Evolutionary conservation across 441 rosid species (phyloP).

Genomic region (Syzygium syzygioides): DNA sequence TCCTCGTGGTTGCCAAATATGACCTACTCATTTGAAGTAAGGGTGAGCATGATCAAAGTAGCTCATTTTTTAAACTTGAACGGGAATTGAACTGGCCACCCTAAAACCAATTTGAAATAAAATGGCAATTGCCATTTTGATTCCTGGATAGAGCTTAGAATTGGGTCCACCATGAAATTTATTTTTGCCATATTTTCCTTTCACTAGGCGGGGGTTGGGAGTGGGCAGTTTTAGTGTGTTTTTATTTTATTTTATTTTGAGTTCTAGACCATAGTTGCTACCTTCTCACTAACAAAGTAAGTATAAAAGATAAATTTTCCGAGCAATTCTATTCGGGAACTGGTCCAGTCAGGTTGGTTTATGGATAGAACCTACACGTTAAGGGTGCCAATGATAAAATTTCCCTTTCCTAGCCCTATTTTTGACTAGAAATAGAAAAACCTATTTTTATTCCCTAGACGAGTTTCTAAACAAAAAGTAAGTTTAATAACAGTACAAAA

Average conservation of each 20-base stretch:
- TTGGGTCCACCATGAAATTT: not conserved
- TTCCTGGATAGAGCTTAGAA: not conserved
- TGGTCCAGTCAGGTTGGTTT: not conserved
- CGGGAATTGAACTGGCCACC: not conserved
- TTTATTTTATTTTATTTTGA: not conserved
- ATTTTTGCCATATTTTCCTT: not conserved
- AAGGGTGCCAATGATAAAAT: too few relatives aligned
- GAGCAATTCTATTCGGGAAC: not conserved
- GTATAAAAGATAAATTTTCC: not conserved
- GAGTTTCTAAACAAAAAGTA: too few relatives aligned
- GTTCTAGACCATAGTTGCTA: not conserved
- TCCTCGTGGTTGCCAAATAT: not conserved
- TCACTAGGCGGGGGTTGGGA: not conserved
- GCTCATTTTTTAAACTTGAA: not conserved
- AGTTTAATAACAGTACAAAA: too few relatives aligned
- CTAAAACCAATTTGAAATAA: not conserved
- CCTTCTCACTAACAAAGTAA: not conserved
- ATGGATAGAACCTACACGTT: not conserved
- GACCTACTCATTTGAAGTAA: not conserved
- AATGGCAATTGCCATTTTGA: not conserved
- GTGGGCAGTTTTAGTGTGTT: not conserved
- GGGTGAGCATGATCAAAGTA: not conserved
- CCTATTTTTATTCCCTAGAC: too few relatives aligned
- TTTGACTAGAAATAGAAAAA: too few relatives aligned
- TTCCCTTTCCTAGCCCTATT: too few relatives aligned